These are phyloP conservation scores for Conoideocrella luteorostrata DNA, from an alignment of 2,329 filamentous ascomycete genomes.

Conservation along the genomic window DNA sequence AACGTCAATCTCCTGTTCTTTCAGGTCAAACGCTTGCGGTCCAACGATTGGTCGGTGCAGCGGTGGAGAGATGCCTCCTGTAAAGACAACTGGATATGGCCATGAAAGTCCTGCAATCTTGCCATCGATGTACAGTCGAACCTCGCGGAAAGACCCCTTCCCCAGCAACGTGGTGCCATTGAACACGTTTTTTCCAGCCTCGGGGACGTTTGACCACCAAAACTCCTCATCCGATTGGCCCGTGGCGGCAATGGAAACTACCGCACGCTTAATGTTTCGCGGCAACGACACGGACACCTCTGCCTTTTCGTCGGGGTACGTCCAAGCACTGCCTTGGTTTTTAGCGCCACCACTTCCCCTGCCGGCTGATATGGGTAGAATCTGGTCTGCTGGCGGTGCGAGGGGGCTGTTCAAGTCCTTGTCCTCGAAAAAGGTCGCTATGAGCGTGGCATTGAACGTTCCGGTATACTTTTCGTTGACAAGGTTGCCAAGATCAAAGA, in stretches of 20 bases:
- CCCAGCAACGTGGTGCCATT: slow-evolving; percentile 53
- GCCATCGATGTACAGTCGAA: slow-evolving; percentile 70
- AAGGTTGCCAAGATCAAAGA: slow-evolving; percentile 74
- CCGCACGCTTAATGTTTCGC: slow-evolving; percentile 58
- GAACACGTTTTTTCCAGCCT: slow-evolving; percentile 55
- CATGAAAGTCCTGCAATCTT: slow-evolving; percentile 67
- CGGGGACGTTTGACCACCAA: slow-evolving; percentile 75
- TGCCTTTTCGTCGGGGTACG: slow-evolving; percentile 56
- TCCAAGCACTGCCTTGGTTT: slow-evolving; percentile 60
- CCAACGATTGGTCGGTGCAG: slow-evolving; percentile 75
- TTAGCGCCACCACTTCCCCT: slow-evolving; percentile 30
- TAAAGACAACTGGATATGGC: slow-evolving; percentile 80
- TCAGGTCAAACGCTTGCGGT: slow-evolving; percentile 70
- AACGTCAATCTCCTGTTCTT: slow-evolving; percentile 77
- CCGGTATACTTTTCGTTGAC: slow-evolving; percentile 66
- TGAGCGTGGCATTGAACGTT: slow-evolving; percentile 66
- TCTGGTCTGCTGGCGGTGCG: slow-evolving; percentile 48
- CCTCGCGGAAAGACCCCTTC: slow-evolving; percentile 68
- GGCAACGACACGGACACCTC: slow-evolving; percentile 57
- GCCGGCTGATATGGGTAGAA: slow-evolving; percentile 60
- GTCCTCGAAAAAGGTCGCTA: slow-evolving; percentile 62
- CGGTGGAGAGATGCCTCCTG: slow-evolving; percentile 69
- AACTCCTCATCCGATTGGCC: slow-evolving; percentile 75
- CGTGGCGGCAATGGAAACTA: slow-evolving; percentile 70
- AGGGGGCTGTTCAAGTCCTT: not conserved